Evolutionary conservation across 768 basidiomycete genomes (phyloP).

Genomic region (Panaeolus papilionaceus): DNA sequence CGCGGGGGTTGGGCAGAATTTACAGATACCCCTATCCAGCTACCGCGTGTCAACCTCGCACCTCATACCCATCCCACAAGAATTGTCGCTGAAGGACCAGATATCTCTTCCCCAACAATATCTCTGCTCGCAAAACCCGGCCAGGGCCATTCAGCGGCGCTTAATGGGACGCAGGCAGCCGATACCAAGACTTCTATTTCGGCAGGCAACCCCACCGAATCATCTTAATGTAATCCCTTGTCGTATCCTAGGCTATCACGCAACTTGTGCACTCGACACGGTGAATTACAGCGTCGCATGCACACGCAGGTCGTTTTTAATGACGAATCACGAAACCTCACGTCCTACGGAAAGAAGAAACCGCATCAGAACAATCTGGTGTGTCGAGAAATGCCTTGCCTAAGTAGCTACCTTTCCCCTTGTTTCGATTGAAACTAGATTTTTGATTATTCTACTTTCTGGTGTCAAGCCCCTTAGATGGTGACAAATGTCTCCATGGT

Average conservation of each 20-base stretch:
- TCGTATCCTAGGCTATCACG: neutral
- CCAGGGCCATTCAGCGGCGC: neutral
- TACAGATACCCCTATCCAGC: conserved; percentile 59
- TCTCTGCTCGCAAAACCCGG: neutral
- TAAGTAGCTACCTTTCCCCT: too few relatives aligned
- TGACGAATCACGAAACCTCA: too few relatives aligned
- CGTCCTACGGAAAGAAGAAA: too few relatives aligned
- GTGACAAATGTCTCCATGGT: too few relatives aligned
- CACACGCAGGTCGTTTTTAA: neutral
- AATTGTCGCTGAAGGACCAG: neutral
- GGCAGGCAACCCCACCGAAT: neutral
- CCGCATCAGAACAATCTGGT: too few relatives aligned
- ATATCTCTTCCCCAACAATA: neutral
- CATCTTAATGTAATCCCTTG: neutral
- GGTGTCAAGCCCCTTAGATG: too few relatives aligned
- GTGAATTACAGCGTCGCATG: neutral
- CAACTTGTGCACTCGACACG: neutral
- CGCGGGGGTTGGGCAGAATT: conserved; percentile 71
- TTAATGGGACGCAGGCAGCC: neutral
- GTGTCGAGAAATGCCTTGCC: too few relatives aligned
- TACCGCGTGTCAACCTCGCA: conserved; percentile 47
- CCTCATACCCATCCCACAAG: conserved; percentile 17
- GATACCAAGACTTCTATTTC: neutral
- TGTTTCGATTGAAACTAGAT: too few relatives aligned
- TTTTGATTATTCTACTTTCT: too few relatives aligned